Percentiles rank a stretch among this genome's conserved stretches.
Conservation (phyloP, 106 monocot genomes). For the Phalaenopsis equestris region DNA sequence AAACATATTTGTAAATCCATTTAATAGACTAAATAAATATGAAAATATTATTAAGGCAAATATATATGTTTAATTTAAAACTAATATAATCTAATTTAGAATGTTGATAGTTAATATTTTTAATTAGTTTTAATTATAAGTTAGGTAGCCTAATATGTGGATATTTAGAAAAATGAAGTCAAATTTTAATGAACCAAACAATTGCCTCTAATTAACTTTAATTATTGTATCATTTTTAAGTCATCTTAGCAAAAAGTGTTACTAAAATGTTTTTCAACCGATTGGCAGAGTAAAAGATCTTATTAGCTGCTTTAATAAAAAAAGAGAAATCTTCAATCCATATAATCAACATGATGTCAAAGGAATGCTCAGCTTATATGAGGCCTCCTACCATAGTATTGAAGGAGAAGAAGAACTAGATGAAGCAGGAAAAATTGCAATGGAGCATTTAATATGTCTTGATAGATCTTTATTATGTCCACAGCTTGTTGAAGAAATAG, state of each 20-base stretch:
- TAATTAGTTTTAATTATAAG: no score
- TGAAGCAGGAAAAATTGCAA: conserved; percentile 14
- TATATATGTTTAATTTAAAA: no score
- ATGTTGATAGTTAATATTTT: no score
- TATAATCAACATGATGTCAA: not conserved
- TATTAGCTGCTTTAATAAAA: conserved; percentile 12
- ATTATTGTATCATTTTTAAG: not conserved
- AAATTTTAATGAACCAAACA: not conserved
- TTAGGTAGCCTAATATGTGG: no score
- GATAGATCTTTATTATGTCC: not conserved
- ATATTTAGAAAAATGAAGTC: not conserved
- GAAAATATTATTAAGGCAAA: no score
- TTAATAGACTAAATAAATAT: no score
- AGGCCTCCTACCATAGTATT: conserved; percentile 23
- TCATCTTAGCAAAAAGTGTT: not conserved
- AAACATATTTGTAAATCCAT: no score
- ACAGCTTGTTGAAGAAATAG: conserved; percentile 18
- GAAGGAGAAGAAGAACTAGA: conserved; percentile 29
- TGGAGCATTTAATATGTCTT: not conserved
- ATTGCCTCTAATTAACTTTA: not conserved
- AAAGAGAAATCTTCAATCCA: conserved; percentile 2
- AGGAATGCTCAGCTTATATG: conserved; percentile 28
- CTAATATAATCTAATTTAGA: no score
- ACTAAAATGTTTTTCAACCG: not conserved
- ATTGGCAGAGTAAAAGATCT: not conserved